Conservation (phyloP, 345 rosid genomes). For the Dipteronia dyeriana region DNA sequence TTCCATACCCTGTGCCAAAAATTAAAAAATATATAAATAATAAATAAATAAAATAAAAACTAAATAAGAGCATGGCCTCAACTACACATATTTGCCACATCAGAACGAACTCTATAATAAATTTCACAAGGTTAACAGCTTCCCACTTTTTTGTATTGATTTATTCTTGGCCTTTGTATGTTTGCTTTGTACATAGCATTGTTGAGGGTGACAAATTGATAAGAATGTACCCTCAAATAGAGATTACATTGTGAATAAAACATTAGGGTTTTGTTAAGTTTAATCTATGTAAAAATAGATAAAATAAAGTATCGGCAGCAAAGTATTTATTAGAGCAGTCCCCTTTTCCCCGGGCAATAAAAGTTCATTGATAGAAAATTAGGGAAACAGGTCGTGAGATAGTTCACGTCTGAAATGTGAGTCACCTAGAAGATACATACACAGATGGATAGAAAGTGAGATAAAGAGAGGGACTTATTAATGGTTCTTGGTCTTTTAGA, state of each 20-base stretch:
- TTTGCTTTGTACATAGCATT: constrained; percentile 7
- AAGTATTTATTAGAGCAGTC: not conserved
- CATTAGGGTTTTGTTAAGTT: not conserved
- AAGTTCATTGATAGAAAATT: too few relatives aligned
- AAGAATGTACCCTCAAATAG: not conserved
- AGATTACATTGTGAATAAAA: not conserved
- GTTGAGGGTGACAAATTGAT: not conserved
- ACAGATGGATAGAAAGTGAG: too few relatives aligned
- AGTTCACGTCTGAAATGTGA: too few relatives aligned
- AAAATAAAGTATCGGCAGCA: not conserved
- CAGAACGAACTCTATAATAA: not conserved
- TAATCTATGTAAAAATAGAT: not conserved
- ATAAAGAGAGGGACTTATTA: too few relatives aligned
- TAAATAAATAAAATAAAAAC: not conserved
- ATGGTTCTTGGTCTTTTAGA: too few relatives aligned
- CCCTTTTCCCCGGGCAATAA: too few relatives aligned
- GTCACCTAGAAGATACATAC: too few relatives aligned
- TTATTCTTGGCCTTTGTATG: not conserved
- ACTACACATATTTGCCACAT: not conserved
- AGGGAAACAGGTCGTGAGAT: too few relatives aligned
- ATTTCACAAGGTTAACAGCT: not conserved
- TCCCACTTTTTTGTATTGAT: not conserved
- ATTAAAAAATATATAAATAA: not conserved
- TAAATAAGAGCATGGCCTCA: constrained; percentile 20
- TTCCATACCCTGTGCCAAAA: constrained; percentile 87